Evolutionary conservation across 2,329 filamentous ascomycete species (phyloP).

Genomic region (Intubia oerlemansii): DNA sequence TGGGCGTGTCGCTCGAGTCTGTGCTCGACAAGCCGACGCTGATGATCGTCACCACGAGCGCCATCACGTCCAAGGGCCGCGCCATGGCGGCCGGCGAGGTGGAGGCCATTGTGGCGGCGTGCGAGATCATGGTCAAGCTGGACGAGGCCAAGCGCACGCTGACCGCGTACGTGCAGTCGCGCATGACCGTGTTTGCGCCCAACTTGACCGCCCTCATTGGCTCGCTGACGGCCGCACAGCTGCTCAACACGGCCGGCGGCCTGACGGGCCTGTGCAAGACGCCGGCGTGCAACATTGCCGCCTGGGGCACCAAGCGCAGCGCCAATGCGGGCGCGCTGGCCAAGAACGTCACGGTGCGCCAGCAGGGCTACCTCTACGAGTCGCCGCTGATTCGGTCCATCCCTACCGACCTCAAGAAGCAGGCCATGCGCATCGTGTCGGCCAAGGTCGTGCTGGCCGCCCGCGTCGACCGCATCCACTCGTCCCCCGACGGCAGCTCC

Average conservation of each 20-base stretch:
- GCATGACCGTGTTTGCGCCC: slow-evolving; percentile 90
- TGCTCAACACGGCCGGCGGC: slow-evolving; percentile 88
- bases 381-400: slow-evolving; percentile 76
- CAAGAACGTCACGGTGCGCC: slow-evolving; percentile 74
- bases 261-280: slow-evolving; percentile 77
- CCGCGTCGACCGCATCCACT: slow-evolving; percentile 70
- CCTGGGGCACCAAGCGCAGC: slow-evolving; percentile 77
- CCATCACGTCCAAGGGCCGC: slow-evolving; percentile 67
- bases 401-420: slow-evolving; percentile 68
- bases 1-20: slow-evolving; percentile 53
- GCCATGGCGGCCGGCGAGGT: slow-evolving; percentile 60
- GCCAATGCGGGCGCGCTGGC: slow-evolving; percentile 57
- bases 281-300: slow-evolving; percentile 78
- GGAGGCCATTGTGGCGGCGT: slow-evolving; percentile 51
- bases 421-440: slow-evolving; percentile 86
- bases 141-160: slow-evolving; percentile 72
- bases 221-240: slow-evolving; percentile 78
- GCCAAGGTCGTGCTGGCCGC: slow-evolving; percentile 89
- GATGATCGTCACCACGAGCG: slow-evolving; percentile 93
- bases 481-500: slow-evolving; percentile 57
- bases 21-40: slow-evolving; percentile 75
- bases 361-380: slow-evolving; percentile 86
- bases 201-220: slow-evolving; percentile 83
- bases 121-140: slow-evolving; percentile 71
- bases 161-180: slow-evolving; percentile 86